Base-by-base conservation (phyloP, 441 rosid genomes). In the Adansonia gregorii region DNA sequence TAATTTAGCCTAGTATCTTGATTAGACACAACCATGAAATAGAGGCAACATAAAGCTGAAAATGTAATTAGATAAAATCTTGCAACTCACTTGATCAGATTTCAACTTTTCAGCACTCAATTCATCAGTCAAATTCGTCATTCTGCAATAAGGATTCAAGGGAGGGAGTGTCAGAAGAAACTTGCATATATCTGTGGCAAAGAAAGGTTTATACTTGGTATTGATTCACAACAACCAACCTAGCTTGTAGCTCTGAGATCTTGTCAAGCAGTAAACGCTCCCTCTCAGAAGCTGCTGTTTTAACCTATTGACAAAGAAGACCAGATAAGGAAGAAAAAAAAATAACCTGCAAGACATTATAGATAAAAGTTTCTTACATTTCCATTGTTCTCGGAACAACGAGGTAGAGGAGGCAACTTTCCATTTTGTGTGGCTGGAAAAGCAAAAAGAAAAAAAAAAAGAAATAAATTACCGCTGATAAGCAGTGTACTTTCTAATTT, bases 191-290 rank as follows among this genome's bases (percentile, higher is more conserved):
- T 11, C 43, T 22, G 74, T 20, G 73, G 64, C 80, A 46, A 78
- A 15, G 48, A 22, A 70, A 10, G 20, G 2, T 49, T 35, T 31
- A 49, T 27, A 75, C 48, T 68, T 74, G 46, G 48, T 56, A 61
- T 35, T 31, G 48, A 77, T 19, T 69, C 76, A 72, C 63, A 55
- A 75, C 41, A 35, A 81, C 89, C 79, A 67, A 94, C 98, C 95
- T 93, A 54, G 97, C 81, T 67, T 89, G 95, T 76, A 93, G 93
- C 78, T 92, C 98, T 4, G 91, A 73, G 69, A 97, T 90, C 87
- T 87, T 87, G 79, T 76, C 67, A 24, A 89, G 83, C 79, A 97
- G 83, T 76, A 83, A 74, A n/a, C 87, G 87, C 87, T 97, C 99
- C 89, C 91, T 92, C 80, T 94, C 98, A 41, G 93, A 89, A 78